These are phyloP conservation scores for Fusarium xylarioides DNA, from an alignment of 2,329 filamentous ascomycete genomes.

Conservation along the genomic window DNA sequence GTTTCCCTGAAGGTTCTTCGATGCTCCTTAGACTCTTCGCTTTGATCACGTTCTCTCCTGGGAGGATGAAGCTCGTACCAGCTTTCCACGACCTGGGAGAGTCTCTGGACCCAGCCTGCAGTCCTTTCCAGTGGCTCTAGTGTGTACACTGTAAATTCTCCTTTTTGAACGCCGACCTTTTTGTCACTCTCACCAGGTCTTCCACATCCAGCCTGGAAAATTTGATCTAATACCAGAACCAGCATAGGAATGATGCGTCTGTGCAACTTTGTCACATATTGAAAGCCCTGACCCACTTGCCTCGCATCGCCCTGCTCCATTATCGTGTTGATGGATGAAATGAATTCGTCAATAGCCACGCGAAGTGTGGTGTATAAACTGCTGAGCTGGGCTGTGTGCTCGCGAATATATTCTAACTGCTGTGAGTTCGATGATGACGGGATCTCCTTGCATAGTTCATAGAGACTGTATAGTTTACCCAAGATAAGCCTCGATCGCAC, in stretches of 20 bases:
- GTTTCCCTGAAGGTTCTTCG: neutral
- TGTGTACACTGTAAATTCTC: conserved; percentile 33
- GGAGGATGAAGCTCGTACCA: conserved; percentile 21
- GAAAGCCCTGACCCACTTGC: neutral
- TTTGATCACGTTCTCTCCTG: neutral
- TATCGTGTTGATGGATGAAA: conserved; percentile 2
- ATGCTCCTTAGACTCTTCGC: neutral
- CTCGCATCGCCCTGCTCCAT: neutral
- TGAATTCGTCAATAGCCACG: conserved; percentile 6
- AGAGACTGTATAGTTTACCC: conserved; percentile 15
- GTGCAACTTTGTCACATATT: conserved; percentile 17
- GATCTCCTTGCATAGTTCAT: conserved; percentile 22
- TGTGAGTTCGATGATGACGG: conserved; percentile 16
- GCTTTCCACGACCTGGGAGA: conserved; percentile 13
- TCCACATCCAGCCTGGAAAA: conserved; percentile 32
- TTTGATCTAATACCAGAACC: conserved; percentile 33
- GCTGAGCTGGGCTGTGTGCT: neutral
- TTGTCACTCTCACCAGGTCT: neutral
- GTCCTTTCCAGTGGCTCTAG: conserved; percentile 25
- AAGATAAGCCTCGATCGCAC: conserved; percentile 22
- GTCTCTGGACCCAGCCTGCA: conserved; percentile 27
- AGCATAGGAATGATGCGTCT: conserved; percentile 41
- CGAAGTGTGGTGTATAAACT: conserved; percentile 16
- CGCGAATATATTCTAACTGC: conserved; percentile 26
- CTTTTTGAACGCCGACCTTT: neutral